Evolutionary conservation across 2,329 filamentous ascomycete genomes (phyloP).

Genomic region (Biscogniauxia sp.): DNA sequence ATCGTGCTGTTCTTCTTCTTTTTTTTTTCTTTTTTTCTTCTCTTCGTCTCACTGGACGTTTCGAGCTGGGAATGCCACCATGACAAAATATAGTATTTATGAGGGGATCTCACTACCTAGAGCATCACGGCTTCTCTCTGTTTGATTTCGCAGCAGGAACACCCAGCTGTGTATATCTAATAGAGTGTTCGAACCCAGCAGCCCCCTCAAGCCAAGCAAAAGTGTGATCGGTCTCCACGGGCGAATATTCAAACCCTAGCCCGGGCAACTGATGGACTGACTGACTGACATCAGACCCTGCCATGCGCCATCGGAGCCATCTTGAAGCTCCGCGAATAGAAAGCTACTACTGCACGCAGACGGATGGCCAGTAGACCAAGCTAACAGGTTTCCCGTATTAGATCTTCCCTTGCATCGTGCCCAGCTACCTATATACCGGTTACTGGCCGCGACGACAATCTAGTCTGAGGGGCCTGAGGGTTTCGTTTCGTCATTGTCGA

Average conservation of each 20-base stretch:
- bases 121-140: neutral
- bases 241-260: neutral
- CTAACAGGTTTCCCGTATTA: conserved; percentile 1
- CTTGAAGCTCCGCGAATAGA: neutral
- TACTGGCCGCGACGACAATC: conserved; percentile 1
- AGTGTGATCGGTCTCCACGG: neutral
- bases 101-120: neutral
- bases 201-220: neutral
- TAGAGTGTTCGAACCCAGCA: too few species aligned
- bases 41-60: neutral
- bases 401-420: neutral
- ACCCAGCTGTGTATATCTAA: too few species aligned
- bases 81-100: neutral
- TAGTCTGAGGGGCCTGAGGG: conserved; percentile 3
- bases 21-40: neutral
- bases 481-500: neutral
- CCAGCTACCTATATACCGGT: neutral
- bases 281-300: neutral
- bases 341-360: neutral
- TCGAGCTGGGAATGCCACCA: neutral
- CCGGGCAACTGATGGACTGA: too few species aligned
- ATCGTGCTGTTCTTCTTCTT: too few species aligned
- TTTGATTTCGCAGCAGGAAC: neutral
- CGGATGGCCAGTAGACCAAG: neutral
- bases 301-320: neutral